These are phyloP conservation scores for Penicillium sp. DNA, from an alignment of 2,329 filamentous ascomycete genomes.

Conservation along the genomic window DNA sequence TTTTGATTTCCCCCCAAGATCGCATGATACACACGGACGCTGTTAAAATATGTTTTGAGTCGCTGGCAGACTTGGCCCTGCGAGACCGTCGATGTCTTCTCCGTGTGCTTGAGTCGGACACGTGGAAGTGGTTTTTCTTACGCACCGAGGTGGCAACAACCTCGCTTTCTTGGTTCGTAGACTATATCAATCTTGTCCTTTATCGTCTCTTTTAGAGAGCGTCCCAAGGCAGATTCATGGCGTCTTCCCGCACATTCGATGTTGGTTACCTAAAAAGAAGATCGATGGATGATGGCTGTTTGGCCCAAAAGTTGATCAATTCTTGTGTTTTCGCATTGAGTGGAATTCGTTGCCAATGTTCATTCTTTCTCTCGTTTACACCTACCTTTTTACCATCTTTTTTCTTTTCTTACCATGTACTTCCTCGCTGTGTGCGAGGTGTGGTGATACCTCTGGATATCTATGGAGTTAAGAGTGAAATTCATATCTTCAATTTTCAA, in stretches of 20 bases:
- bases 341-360: constrained; percentile 10
- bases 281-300: constrained; percentile 15
- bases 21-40: constrained; percentile 29
- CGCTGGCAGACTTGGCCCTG: constrained; percentile 24
- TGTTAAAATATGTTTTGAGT: constrained; percentile 23
- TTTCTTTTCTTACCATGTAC: constrained; percentile 13
- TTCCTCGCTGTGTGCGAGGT: constrained; percentile 7
- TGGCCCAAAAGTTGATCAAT: constrained; percentile 23
- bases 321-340: constrained; percentile 15
- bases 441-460: constrained; percentile 23
- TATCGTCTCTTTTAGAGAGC: constrained; percentile 1
- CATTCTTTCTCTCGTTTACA: constrained; percentile 13
- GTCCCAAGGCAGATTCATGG: constrained; percentile 3
- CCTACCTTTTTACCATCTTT: constrained; percentile 2
- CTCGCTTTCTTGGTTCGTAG: background rate
- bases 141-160: background rate
- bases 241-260: constrained; percentile 7
- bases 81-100: constrained; percentile 1
- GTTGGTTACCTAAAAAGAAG: constrained; percentile 12
- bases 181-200: background rate
- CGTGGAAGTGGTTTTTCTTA: constrained; percentile 1
- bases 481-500: constrained; percentile 1
- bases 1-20: constrained; percentile 23
- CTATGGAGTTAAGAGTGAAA: constrained; percentile 15
- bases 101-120: background rate